phyloP scores from a whole-genome alignment of 176 grass and related monocot species.

The Tillandsia leiboldiana region DNA sequence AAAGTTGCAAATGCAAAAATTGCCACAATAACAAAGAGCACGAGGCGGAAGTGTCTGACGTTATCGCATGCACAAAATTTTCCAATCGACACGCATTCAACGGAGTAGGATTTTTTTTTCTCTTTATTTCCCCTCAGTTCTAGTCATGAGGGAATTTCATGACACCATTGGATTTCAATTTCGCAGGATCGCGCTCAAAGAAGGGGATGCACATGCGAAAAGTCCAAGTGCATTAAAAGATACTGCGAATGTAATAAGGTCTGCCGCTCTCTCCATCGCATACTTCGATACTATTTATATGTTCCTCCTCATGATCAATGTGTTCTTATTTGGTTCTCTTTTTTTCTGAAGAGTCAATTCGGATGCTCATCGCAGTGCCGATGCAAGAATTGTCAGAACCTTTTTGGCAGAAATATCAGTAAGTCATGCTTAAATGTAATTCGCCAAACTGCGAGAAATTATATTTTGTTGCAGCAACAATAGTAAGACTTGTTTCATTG shows the following conservation, averaged over 20 bases:
- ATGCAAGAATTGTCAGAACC: slow-evolving; percentile 16
- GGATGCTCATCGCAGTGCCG: slow-evolving; percentile 18
- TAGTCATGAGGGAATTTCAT: not conserved
- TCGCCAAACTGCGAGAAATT: too few species aligned
- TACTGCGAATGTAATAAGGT: slow-evolving; percentile 37
- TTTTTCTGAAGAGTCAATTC: slow-evolving; percentile 9
- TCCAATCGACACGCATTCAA: not conserved
- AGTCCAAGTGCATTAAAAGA: slow-evolving; percentile 21
- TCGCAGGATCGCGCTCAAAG: not conserved
- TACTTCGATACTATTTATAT: not conserved
- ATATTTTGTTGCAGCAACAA: too few species aligned
- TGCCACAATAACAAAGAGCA: slow-evolving; percentile 2
- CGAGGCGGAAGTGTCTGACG: slow-evolving; percentile 9
- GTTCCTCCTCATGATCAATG: not conserved
- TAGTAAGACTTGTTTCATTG: too few species aligned
- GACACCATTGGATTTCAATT: not conserved
- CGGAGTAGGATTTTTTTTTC: not conserved
- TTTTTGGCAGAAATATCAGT: slow-evolving; percentile 1
- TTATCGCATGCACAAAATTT: not conserved
- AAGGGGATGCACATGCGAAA: slow-evolving; percentile 21
- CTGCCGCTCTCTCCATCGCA: not conserved
- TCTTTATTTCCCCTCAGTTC: not conserved
- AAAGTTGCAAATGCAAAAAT: slow-evolving; percentile 5
- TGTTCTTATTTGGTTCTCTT: not conserved
- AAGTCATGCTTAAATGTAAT: not conserved